Conservation (phyloP, 257 asterid genomes). For the Verbena officinalis region DNA sequence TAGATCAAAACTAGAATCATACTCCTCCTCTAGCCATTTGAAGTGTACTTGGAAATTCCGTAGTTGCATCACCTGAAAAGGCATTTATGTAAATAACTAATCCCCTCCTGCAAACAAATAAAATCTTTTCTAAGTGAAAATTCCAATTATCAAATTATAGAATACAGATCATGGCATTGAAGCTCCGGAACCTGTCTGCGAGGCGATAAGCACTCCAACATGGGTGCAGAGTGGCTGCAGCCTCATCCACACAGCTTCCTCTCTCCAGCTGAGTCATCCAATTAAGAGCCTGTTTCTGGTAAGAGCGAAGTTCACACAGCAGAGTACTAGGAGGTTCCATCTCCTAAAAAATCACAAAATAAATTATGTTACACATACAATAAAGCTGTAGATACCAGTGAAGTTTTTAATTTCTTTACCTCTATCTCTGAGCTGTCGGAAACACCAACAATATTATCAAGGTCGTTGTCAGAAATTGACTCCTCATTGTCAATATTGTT, state of each 20-base stretch:
- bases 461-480: constrained; percentile 82
- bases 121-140: constrained; percentile 17
- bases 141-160: not conserved
- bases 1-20: constrained; percentile 43
- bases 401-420: constrained; percentile 43
- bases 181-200: constrained; percentile 61
- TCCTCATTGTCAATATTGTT: constrained; percentile 68
- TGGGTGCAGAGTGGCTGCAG: constrained; percentile 82
- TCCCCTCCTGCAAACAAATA: constrained; percentile 65
- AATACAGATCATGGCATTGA: constrained; percentile 19
- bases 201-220: constrained; percentile 96
- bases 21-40: constrained; percentile 99
- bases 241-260: constrained; percentile 66
- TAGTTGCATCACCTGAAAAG: constrained; percentile 89
- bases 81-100: constrained; percentile 76
- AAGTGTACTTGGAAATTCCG: constrained; percentile 92
- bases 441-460: constrained; percentile 88
- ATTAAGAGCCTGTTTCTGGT: constrained; percentile 97
- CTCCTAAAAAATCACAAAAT: constrained; percentile 52
- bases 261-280: constrained; percentile 94
- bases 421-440: constrained; percentile 70
- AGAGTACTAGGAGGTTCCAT: constrained; percentile 91
- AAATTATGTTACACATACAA: constrained; percentile 28
- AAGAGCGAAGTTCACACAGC: constrained; percentile 86
- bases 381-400: constrained; percentile 14